Percentiles rank a stretch among this genome's conserved stretches.
phyloP scores from a whole-genome alignment of 208 protist species.

The Trypanosoma scelopori region DNA sequence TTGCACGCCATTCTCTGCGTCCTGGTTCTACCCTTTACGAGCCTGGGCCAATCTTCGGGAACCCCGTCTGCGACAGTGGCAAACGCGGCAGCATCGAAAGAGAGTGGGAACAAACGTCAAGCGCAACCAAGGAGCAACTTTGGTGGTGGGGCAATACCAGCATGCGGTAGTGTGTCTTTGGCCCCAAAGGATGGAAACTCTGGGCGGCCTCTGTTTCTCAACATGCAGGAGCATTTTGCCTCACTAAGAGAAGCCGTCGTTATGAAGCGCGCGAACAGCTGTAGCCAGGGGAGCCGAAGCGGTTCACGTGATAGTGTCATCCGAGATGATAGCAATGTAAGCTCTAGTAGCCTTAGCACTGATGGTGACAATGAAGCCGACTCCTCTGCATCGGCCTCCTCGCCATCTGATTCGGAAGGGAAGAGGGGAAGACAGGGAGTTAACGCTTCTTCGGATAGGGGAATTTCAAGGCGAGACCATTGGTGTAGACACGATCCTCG shows the following conservation, averaged over 20 bases:
- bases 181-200: not conserved
- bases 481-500: not conserved
- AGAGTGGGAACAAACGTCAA: not conserved
- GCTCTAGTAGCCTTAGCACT: too few relatives aligned
- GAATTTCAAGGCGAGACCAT: not conserved
- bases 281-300: too few relatives aligned
- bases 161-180: not conserved
- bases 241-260: not conserved
- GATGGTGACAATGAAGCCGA: too few relatives aligned
- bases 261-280: not conserved
- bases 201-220: not conserved
- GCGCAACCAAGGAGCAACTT: not conserved
- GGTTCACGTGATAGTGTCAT: too few relatives aligned
- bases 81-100: not conserved
- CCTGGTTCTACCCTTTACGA: slow-evolving; percentile 16
- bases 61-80: not conserved
- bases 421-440: too few relatives aligned
- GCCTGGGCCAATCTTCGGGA: not conserved
- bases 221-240: slow-evolving; percentile 19
- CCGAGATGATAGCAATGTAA: too few relatives aligned
- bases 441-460: not conserved
- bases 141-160: not conserved
- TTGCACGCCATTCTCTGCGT: slow-evolving; percentile 15
- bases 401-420: too few relatives aligned
- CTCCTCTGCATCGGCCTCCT: too few relatives aligned